Conservation (phyloP, 2,329 filamentous ascomycete genomes). For the Meredithiella fracta region DNA sequence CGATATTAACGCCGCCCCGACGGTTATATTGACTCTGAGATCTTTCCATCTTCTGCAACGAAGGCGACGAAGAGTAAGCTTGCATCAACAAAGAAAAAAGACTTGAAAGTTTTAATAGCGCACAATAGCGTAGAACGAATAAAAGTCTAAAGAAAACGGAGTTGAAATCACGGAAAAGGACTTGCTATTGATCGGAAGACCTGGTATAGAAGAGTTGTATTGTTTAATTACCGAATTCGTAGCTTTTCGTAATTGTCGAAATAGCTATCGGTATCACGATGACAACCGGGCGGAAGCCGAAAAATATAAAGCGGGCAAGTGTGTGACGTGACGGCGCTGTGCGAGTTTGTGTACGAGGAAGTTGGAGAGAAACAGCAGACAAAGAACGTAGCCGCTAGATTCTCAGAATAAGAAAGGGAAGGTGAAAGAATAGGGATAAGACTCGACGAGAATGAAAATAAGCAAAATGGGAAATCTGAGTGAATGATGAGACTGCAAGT, state of each 20-base stretch:
- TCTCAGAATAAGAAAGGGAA: neutral
- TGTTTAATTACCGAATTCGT: too few species aligned
- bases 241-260: too few species aligned
- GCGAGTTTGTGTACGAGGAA: too few species aligned
- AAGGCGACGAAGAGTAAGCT: conserved; percentile 57
- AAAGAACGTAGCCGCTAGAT: too few species aligned
- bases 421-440: neutral
- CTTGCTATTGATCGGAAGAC: neutral
- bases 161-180: neutral
- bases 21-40: conserved; percentile 39
- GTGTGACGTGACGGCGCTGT: neutral
- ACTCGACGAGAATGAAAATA: too few species aligned
- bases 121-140: neutral
- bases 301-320: neutral
- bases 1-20: conserved; percentile 52
- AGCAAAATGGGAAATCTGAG: neutral
- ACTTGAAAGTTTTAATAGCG: neutral
- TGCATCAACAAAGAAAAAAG: conserved; percentile 37
- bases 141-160: neutral
- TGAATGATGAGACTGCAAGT: neutral
- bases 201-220: too few species aligned
- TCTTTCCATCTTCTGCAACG: conserved; percentile 66
- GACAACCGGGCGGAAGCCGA: neutral
- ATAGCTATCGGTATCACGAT: neutral
- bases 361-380: too few species aligned